Conservation (phyloP, 2,329 filamentous ascomycete genomes). For the Cytospora piceae region DNA sequence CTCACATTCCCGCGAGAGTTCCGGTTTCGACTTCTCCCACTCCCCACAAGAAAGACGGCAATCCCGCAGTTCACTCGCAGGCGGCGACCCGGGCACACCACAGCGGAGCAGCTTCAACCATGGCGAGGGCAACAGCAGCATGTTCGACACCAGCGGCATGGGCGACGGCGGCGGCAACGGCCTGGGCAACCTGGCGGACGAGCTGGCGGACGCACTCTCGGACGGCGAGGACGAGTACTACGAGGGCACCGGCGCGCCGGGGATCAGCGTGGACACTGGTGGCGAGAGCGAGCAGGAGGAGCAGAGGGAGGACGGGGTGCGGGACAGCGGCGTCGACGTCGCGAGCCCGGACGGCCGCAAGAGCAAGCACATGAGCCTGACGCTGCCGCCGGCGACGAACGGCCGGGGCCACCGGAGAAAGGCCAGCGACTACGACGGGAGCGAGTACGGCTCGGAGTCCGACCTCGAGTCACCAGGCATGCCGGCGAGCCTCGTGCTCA, state of each 20-base stretch:
- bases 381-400: constrained; percentile 46
- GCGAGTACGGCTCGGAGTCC: constrained; percentile 73
- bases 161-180: constrained; percentile 55
- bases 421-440: constrained; percentile 69
- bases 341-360: constrained; percentile 36
- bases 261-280: constrained; percentile 43
- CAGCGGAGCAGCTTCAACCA: constrained; percentile 54
- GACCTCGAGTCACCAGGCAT: constrained; percentile 72
- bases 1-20: constrained; percentile 60
- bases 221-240: constrained; percentile 63
- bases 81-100: constrained; percentile 51
- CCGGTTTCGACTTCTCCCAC: constrained; percentile 54
- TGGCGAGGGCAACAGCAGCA: constrained; percentile 51
- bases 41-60: constrained; percentile 53
- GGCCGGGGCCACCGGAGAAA: constrained; percentile 54
- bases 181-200: constrained; percentile 78
- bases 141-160: constrained; percentile 46
- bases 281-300: constrained; percentile 32
- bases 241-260: constrained; percentile 44
- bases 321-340: constrained; percentile 50
- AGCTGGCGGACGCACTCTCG: constrained; percentile 74
- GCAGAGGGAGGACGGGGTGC: constrained; percentile 38
- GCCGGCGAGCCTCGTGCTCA: constrained; percentile 66
- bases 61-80: constrained; percentile 43
- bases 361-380: constrained; percentile 46